These are phyloP conservation scores for Amphibolis antarctica DNA, from an alignment of 106 monocot species.

Conservation along the genomic window DNA sequence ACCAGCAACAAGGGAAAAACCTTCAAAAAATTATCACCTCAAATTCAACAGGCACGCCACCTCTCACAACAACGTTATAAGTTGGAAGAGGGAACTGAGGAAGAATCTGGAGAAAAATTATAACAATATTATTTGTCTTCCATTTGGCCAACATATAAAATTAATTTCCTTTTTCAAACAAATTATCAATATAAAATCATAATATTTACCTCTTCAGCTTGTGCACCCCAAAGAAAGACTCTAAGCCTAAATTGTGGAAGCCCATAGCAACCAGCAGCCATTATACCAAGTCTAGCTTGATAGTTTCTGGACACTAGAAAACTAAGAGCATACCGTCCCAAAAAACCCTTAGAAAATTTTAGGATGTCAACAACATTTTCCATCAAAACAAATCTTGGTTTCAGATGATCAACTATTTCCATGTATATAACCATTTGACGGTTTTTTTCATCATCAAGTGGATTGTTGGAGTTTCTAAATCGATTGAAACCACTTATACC, in stretches of 20 bases:
- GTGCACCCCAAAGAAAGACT: conserved; percentile 54
- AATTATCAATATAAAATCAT: background rate
- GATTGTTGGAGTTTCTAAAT: conserved; percentile 43
- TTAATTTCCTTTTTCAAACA: too few species aligned
- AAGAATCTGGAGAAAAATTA: conserved; percentile 26
- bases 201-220: conserved; percentile 26
- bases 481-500: conserved; percentile 86
- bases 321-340: conserved; percentile 76
- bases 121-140: too few species aligned
- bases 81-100: conserved; percentile 72
- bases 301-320: conserved; percentile 46
- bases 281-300: conserved; percentile 50
- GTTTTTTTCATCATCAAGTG: conserved; percentile 65
- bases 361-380: conserved; percentile 94
- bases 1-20: too few species aligned
- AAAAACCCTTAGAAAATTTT: conserved; percentile 60
- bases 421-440: conserved; percentile 63
- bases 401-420: conserved; percentile 69
- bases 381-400: conserved; percentile 83
- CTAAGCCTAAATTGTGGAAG: conserved; percentile 52
- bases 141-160: too few species aligned
- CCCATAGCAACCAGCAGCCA: conserved; percentile 70
- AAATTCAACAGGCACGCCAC: conserved; percentile 49
- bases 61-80: conserved; percentile 50
- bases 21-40: conserved; percentile 18